Base-by-base conservation (phyloP, 345 rosid species). In the Garcia nutans region DNA sequence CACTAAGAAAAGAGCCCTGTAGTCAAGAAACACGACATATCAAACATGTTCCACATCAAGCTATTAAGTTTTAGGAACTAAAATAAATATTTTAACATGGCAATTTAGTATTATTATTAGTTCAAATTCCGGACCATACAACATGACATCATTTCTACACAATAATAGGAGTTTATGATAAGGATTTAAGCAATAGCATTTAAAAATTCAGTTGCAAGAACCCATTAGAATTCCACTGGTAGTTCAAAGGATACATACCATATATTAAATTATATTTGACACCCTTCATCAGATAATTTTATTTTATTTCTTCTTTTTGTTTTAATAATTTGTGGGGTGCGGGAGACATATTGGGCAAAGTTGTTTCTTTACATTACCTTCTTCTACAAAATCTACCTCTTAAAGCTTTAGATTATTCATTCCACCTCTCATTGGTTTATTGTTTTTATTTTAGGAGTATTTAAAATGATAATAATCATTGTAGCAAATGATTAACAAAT, bases 21-120 rank as follows among this genome's bases (percentile, higher is more conserved):
- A 72, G 65, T 68, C 78, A n/a, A 78, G 74, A 71, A 70, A 58
- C 68, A 63, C 2, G 31, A 57, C 80, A 80, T 45, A 69, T 77
- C 70, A 24, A 75, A 74, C 64, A 72, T 26, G 37, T 65, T 56
- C 20, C 69, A 70, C 41, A 5, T 37, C 75, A 68, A 10, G 6
- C 57, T 6, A 41, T 57, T 15, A 64, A 41, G 60, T 57, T 24
- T 47, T 26, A 52, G 31, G 47, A 57, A 57, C 60, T 55, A 28
- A 2, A 20, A 22, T 0, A 54, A 65, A 47, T 52, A 44, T 28
- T 41, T 77, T 22, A 71, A 49, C 56, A 45, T 33, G 60, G 9
- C 3, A 74, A 60, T 49, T 28, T 28, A 37, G 5, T 50, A 41
- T 11, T 3, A 37, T 3, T 37, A 58, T 26, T 66, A 63, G 15